A percentile compares a stretch with the other conserved stretches of the same genome.
Evolutionary conservation across 106 monocot genomes (phyloP).

Genomic region (Phalaenopsis equestris): DNA sequence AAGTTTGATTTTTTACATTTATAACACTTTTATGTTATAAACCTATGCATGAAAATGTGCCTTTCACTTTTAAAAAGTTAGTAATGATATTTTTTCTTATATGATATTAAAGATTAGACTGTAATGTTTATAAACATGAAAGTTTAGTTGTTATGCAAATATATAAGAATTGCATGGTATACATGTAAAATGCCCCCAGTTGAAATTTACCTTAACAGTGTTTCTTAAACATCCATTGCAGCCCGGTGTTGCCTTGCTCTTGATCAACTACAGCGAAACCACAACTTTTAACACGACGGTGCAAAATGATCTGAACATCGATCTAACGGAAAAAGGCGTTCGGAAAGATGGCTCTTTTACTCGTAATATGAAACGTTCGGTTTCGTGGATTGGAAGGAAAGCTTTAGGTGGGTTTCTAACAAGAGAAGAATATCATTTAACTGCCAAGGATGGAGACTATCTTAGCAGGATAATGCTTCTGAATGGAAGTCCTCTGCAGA

Average conservation of each 20-base stretch:
- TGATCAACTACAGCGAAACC: slow-evolving; percentile 47
- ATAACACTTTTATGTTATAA: too few species aligned
- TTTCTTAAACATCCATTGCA: slow-evolving; percentile 8
- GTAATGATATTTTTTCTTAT: too few species aligned
- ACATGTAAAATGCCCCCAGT: background rate
- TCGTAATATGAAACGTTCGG: slow-evolving; percentile 34
- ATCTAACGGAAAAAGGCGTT: slow-evolving; percentile 13
- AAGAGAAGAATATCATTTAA: slow-evolving; percentile 79
- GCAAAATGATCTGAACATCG: slow-evolving; percentile 33
- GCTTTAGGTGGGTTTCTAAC: slow-evolving; percentile 19
- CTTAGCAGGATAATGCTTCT: slow-evolving; percentile 43
- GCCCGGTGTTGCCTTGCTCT: slow-evolving; percentile 37
- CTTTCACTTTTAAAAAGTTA: too few species aligned
- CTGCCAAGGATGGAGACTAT: slow-evolving; percentile 25
- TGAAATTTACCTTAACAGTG: background rate
- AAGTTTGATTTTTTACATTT: too few species aligned
- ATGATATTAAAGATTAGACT: too few species aligned
- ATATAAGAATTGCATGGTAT: too few species aligned
- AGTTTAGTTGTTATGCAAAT: too few species aligned
- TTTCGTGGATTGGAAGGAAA: slow-evolving; percentile 55
- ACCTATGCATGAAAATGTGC: too few species aligned
- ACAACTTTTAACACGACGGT: slow-evolving; percentile 25
- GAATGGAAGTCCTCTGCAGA: slow-evolving; percentile 51
- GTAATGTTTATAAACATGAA: too few species aligned
- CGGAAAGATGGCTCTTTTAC: slow-evolving; percentile 18